Evolutionary conservation across 768 basidiomycete species (phyloP).

Genomic region (Lentinula sp.): DNA sequence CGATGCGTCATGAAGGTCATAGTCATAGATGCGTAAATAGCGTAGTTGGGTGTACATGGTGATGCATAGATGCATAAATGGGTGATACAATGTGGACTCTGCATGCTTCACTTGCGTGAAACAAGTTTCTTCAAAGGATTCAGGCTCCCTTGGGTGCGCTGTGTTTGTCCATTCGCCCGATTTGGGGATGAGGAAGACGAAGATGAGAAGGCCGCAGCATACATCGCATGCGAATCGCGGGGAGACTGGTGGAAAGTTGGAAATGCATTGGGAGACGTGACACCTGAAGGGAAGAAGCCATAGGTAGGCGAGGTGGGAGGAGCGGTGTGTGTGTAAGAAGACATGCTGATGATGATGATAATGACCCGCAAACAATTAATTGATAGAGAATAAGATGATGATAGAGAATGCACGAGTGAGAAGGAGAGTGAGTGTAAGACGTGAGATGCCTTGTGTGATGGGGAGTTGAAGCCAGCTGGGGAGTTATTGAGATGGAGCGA

Average conservation of each 20-base stretch:
- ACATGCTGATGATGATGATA: slow-evolving; percentile 31
- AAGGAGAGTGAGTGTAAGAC: neutral
- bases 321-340: slow-evolving; percentile 36
- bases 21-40: slow-evolving; percentile 1
- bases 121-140: slow-evolving; percentile 26
- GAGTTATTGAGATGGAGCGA: neutral
- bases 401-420: neutral
- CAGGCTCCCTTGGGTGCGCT: slow-evolving; percentile 19
- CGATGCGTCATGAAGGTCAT: neutral
- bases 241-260: slow-evolving; percentile 52
- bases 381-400: neutral
- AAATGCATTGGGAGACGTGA: slow-evolving; percentile 55
- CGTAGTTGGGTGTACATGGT: neutral
- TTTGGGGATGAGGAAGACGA: slow-evolving; percentile 15
- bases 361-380: neutral
- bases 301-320: slow-evolving; percentile 48
- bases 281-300: slow-evolving; percentile 54
- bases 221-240: slow-evolving; percentile 55
- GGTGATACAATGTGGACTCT: neutral
- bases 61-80: neutral
- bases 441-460: neutral
- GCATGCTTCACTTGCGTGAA: slow-evolving; percentile 19
- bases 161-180: slow-evolving; percentile 11
- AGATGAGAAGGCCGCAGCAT: slow-evolving; percentile 35
- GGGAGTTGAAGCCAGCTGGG: slow-evolving; percentile 2